Base-by-base conservation (phyloP, 495 filamentous ascomycete genomes). In the Aspergillus olivimuriae region DNA sequence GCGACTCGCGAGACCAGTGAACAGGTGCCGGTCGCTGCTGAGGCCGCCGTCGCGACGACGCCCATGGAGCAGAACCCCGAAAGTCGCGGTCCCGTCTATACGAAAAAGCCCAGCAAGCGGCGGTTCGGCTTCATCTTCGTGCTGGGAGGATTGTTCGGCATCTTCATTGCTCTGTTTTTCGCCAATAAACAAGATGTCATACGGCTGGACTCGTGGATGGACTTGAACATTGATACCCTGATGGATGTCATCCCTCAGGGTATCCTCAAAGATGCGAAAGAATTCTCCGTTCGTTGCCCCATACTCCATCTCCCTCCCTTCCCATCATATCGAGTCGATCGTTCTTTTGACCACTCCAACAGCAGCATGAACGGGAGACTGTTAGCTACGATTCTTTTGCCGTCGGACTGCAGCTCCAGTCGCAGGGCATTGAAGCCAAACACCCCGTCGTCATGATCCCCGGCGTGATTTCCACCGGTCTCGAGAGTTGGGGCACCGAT, bases 401-500 rank as follows among this genome's bases (percentile, higher is more conserved):
- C 0, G 84, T 95, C 23, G 92, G 92, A 15, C 56, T 94, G 20
- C 83, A 92, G 47, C 80, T 87, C 31, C 80, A 81, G 26, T 72
- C 82, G n/a, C 82, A 95, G 63, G 92, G 92, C 3, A 65, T 97
- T 12, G 54, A 70, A n/a, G 90, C 84, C 5, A 74, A 83, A 43
- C 87, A 95, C 57, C 89, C 92, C 7, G 83, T 97, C 34, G 83
- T 98, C 50, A 95, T 98, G 90, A 82, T 97, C 33, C 92, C 92
- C 7, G 92, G 92, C 0, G 94, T 97, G 6, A 97, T 97, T 48
- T 97, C 92, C 2, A 98, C 92, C 0, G 94, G 94, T 4, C 72
- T 98, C 5, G 92, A 98, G 66, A 92, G 86, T 48, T 98, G 92
- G 92, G 89, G 94, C 15, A 96, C 90, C 0, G 81, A 81, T 10